A percentile compares a stretch with the other conserved stretches of the same genome.
Evolutionary conservation across 805 yeast species (phyloP).

Genomic region (Teunomyces panamensis): DNA sequence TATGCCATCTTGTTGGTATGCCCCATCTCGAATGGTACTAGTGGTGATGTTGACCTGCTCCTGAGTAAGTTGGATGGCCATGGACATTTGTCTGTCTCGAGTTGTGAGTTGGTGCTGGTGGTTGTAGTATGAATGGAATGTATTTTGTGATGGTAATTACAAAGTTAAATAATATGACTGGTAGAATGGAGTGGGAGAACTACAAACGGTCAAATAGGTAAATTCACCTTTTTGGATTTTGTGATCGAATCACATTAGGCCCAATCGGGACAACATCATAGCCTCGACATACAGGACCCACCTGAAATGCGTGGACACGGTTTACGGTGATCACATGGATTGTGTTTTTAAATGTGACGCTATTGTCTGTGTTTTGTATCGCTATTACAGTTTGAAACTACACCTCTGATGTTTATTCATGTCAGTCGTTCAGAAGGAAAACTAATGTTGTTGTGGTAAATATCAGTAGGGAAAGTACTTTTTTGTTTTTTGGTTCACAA

Average conservation of each 20-base stretch:
- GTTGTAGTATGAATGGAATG: no score
- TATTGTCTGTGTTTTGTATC: background rate
- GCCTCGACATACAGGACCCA: background rate
- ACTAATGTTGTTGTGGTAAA: no score
- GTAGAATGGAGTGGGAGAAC: background rate
- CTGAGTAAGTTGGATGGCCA: slow-evolving; percentile 11
- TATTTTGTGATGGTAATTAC: no score
- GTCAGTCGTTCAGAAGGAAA: no score
- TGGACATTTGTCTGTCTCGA: background rate
- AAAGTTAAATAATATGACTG: background rate
- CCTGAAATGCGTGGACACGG: background rate
- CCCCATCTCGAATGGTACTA: slow-evolving; percentile 4
- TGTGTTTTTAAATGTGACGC: background rate
- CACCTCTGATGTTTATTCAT: no score
- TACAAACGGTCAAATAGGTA: background rate
- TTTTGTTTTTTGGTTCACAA: no score
- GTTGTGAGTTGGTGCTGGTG: background rate
- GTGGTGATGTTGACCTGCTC: slow-evolving; percentile 10
- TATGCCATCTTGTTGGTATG: slow-evolving; percentile 1
- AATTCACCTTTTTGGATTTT: background rate
- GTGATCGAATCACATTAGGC: slow-evolving; percentile 1
- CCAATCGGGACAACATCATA: background rate
- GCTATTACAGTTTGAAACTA: background rate
- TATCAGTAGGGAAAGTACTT: no score
- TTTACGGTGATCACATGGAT: no score